phyloP scores from a whole-genome alignment of 768 basidiomycete genomes.

The Mycena vitilis region DNA sequence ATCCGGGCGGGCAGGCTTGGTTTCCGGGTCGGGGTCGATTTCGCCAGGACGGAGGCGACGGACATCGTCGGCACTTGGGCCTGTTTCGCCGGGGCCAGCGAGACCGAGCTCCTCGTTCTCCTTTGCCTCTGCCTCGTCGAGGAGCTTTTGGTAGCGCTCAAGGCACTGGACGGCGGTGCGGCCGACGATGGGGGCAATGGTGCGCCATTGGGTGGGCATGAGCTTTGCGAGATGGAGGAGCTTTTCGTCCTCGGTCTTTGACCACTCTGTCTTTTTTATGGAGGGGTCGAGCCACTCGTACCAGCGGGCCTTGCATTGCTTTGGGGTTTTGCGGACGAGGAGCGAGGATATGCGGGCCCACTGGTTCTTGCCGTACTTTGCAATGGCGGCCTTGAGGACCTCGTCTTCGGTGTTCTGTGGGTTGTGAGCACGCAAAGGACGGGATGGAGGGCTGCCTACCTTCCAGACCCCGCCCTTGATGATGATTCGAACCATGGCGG shows the following conservation, averaged over 20 bases:
- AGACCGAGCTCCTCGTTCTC: conserved; percentile 96
- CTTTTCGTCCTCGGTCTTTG: conserved; percentile 99
- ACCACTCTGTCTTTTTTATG: conserved; percentile 99
- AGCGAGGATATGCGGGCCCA: conserved; percentile 99
- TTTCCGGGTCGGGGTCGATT: conserved; percentile 99
- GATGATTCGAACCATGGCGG: conserved; percentile 85
- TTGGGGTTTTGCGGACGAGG: conserved; percentile 97
- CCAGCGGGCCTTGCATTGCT: conserved; percentile 99
- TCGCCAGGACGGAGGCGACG: conserved; percentile 92
- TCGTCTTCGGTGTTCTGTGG: conserved; percentile 94
- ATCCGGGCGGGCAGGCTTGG: conserved; percentile 97
- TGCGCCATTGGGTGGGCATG: conserved; percentile 99
- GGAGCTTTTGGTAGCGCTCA: conserved; percentile 96
- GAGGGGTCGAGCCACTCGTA: conserved; percentile 99
- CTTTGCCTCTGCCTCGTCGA: conserved; percentile 97
- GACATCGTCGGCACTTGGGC: conserved; percentile 93
- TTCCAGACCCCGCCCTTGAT: conserved; percentile 96
- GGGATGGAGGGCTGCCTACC: conserved; percentile 51
- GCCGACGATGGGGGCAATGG: conserved; percentile 98
- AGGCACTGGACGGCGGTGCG: conserved; percentile 97
- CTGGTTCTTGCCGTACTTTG: conserved; percentile 97
- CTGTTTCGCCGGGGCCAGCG: conserved; percentile 83
- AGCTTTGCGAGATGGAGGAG: conserved; percentile 96
- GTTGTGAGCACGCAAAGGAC: background rate
- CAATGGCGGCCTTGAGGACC: conserved; percentile 98